A percentile compares a stretch with the other conserved stretches of the same genome.
Evolutionary conservation across 1,284 basidiomycete species (phyloP).

Genomic region (Erythrobasidium hasegawianum): DNA sequence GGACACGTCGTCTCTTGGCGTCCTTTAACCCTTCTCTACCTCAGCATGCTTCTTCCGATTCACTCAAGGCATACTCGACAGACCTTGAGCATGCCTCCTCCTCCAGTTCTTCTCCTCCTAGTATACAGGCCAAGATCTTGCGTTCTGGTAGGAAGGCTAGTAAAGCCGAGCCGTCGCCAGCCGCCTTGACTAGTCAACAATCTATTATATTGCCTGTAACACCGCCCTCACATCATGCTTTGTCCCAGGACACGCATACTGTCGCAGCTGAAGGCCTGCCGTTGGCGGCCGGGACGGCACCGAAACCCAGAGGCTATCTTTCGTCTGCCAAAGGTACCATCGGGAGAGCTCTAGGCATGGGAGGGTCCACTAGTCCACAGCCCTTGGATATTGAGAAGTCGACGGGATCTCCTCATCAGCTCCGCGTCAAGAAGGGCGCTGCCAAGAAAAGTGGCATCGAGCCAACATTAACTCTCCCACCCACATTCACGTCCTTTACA

Average conservation of each 20-base stretch:
- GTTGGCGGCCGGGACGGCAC: neutral
- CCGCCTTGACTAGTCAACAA: neutral
- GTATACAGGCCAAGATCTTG: neutral
- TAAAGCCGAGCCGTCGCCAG: constrained; percentile 25
- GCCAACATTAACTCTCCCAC: constrained; percentile 35
- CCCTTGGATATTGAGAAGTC: neutral
- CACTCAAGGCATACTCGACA: neutral
- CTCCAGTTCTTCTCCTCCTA: constrained; percentile 7
- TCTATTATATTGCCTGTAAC: neutral
- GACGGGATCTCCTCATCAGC: neutral
- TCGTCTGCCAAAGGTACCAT: constrained; percentile 37
- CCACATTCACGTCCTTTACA: constrained; percentile 36
- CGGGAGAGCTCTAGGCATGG: constrained; percentile 38
- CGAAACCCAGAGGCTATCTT: constrained; percentile 30
- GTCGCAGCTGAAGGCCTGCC: constrained; percentile 7
- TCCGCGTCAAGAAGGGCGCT: neutral
- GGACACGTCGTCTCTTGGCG: constrained; percentile 9
- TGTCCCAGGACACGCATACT: neutral
- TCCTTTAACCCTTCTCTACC: constrained; percentile 6
- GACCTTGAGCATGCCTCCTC: neutral
- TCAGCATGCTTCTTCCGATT: neutral
- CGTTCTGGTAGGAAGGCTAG: neutral
- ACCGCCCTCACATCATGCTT: neutral
- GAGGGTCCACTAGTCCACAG: neutral
- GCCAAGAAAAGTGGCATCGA: constrained; percentile 6